A percentile compares a stretch with the other conserved stretches of the same genome.
phyloP scores from a whole-genome alignment of 148 eudicot genomes.

The Rheum nobile region DNA sequence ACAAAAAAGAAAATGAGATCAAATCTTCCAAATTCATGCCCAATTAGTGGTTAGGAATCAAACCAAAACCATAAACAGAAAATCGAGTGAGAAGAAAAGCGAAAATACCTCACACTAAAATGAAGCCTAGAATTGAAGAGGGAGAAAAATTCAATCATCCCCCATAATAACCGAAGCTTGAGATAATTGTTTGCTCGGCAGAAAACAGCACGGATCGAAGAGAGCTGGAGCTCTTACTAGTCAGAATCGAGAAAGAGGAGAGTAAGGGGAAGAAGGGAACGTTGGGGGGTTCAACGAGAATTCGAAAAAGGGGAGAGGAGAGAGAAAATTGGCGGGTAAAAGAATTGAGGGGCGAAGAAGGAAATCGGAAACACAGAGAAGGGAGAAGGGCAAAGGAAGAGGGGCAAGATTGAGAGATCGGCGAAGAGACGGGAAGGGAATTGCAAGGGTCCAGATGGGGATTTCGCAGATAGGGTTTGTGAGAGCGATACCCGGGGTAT shows the following conservation, averaged over 20 bases:
- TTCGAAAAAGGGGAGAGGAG: slow-evolving; percentile 24
- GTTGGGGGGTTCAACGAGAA: slow-evolving; percentile 14
- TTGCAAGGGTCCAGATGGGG: slow-evolving; percentile 36
- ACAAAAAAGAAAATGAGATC: neutral
- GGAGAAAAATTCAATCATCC: neutral
- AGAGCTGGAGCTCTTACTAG: neutral
- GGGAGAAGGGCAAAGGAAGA: slow-evolving; percentile 10
- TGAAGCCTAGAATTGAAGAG: neutral
- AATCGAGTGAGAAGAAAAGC: neutral
- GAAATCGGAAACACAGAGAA: slow-evolving; percentile 15
- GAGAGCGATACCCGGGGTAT: slow-evolving; percentile 21
- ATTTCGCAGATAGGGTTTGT: slow-evolving; percentile 32
- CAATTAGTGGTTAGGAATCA: neutral
- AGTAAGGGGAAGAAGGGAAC: neutral
- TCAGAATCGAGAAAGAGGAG: neutral
- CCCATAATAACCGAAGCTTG: neutral
- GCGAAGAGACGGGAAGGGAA: slow-evolving; percentile 13
- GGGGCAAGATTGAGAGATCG: slow-evolving; percentile 17
- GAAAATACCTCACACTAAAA: neutral
- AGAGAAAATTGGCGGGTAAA: slow-evolving; percentile 49
- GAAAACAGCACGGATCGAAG: neutral
- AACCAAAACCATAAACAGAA: neutral
- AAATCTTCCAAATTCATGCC: neutral
- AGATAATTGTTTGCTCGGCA: neutral
- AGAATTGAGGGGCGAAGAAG: slow-evolving; percentile 3